phyloP scores from a whole-genome alignment of 257 asterid genomes.

The Scutellaria baicalensis region DNA sequence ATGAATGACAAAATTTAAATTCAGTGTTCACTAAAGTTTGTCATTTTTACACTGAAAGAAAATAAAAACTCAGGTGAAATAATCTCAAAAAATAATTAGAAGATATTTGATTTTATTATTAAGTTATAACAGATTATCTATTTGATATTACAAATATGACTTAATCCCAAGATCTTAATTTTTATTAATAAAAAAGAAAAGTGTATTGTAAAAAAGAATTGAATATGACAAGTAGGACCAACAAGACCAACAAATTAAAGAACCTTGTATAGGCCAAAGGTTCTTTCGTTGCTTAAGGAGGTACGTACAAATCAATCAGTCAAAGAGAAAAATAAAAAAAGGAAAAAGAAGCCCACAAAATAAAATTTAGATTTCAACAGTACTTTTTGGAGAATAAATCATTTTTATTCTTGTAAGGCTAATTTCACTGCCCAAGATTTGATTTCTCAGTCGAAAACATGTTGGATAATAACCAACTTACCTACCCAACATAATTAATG shows the following conservation, averaged over 20 bases:
- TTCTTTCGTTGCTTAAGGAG: background rate
- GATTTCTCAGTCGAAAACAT: background rate
- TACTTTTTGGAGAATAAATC: conserved; percentile 12
- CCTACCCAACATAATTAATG: background rate
- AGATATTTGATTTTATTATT: too few relatives aligned
- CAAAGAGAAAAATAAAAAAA: background rate
- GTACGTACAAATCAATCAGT: conserved; percentile 15
- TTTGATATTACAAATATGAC: too few relatives aligned
- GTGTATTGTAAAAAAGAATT: too few relatives aligned
- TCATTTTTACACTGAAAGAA: too few relatives aligned
- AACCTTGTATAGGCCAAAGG: conserved; percentile 5
- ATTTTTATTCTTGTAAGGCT: background rate
- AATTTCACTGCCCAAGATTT: conserved; percentile 8
- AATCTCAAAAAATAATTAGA: too few relatives aligned
- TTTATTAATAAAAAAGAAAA: too few relatives aligned
- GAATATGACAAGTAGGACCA: conserved; percentile 1
- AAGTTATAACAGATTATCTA: too few relatives aligned
- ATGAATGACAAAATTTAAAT: too few relatives aligned
- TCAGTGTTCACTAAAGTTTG: too few relatives aligned
- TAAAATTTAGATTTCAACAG: background rate
- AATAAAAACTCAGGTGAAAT: too few relatives aligned
- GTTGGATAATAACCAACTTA: conserved; percentile 19
- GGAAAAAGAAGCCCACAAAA: background rate
- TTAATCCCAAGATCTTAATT: too few relatives aligned
- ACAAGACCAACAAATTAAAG: background rate